Base-by-base conservation (phyloP, 2,329 filamentous ascomycete genomes). In the Pochonia chlamydosporia region DNA sequence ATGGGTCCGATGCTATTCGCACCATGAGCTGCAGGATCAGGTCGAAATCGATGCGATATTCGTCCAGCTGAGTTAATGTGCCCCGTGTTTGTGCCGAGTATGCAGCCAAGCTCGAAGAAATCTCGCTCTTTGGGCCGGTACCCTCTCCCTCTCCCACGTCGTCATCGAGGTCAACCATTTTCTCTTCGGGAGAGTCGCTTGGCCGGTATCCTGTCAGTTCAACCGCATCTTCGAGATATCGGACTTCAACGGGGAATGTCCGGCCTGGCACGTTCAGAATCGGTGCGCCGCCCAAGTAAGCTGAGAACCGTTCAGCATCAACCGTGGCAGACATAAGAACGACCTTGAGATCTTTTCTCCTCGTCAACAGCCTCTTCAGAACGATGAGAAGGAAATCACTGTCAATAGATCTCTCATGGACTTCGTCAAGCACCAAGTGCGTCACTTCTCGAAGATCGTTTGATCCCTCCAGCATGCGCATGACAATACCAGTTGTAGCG, bases 301-400 rank as follows among this genome's bases (percentile, higher is more conserved):
- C 80, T 0, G 93, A 96, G 63, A 99, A 96, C 14, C 85, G 84
- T 50, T 92, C 84, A 0, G 93, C 89, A 64, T 99, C 89, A 7
- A 99, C 89, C 1, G 93, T 99, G 10, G 93, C 93, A 55, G 92
- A 97, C 93, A 99, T 99, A 41, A 99, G 77, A 31, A 99, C 78
- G 18, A 99, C 86, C 66, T 95, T 97, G 44, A 99, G 73, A 53
- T 95, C 87, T 51, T 84, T 85, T 46, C 92, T 79, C 54, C 80
- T 79, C 25, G 78, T 64, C 69, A 96, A 78, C 4, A 99, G 73
- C 52, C 91, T 87, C 60, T 89, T 89, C 43, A 99, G 76, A 1
- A 97, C 87, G 56, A 99, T 93, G 14, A 99, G 76, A 28, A 99
- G 73, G 63, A 99, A 96, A 63, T 99, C 93, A 48, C 91, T 96